These are phyloP conservation scores for Arbutus unedo DNA, from an alignment of 148 eudicot species.

Conservation along the genomic window DNA sequence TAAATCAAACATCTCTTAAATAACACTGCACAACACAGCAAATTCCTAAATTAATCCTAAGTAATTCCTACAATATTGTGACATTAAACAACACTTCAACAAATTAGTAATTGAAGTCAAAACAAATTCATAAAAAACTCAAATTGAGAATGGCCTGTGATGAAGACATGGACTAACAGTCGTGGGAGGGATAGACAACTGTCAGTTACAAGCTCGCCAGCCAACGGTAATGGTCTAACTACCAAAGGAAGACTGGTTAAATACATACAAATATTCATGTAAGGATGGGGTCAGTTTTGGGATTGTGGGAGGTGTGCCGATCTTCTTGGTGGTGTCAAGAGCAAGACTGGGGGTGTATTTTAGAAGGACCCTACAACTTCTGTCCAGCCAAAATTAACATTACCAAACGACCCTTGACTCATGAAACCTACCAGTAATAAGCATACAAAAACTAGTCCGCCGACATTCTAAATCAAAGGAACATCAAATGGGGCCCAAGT, in stretches of 20 bases:
- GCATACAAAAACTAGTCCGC: not conserved
- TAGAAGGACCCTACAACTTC: not conserved
- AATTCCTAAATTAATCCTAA: not conserved
- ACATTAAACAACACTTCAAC: not conserved
- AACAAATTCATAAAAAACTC: not conserved
- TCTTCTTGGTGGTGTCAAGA: not conserved
- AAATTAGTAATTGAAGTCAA: not conserved
- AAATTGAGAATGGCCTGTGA: not conserved
- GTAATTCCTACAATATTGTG: not conserved
- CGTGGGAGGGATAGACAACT: not conserved
- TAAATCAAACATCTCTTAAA: not conserved
- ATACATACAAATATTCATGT: not conserved
- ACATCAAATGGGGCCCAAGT: not conserved
- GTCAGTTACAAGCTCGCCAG: not conserved
- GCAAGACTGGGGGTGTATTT: not conserved
- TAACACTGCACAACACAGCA: not conserved
- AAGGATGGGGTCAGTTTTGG: not conserved
- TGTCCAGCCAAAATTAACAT: not conserved
- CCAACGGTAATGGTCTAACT: not conserved
- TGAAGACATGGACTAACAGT: not conserved
- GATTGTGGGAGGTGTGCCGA: constrained; percentile 3
- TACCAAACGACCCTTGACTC: not conserved
- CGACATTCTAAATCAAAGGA: not conserved
- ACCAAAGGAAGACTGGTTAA: not conserved
- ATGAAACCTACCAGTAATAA: not conserved